phyloP scores from a whole-genome alignment of 2,329 filamentous ascomycete genomes.

The Neofusicoccum umdonicola region DNA sequence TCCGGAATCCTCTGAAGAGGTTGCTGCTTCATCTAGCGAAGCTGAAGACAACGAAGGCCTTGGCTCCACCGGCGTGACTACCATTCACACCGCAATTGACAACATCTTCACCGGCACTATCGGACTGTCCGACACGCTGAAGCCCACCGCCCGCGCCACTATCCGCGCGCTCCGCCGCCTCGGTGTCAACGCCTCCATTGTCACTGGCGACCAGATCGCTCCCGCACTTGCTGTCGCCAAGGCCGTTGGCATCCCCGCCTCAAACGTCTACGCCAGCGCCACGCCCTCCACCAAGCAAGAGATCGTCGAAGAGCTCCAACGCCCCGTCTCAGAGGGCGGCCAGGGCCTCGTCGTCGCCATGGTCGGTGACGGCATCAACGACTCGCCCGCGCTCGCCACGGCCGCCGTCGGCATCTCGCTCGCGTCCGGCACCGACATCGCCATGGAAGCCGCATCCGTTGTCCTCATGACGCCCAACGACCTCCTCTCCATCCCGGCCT shows the following conservation, averaged over 20 bases:
- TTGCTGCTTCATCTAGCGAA: slow-evolving; percentile 20
- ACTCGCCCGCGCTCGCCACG: slow-evolving; percentile 90
- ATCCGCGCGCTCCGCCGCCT: slow-evolving; percentile 80
- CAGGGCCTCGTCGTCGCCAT: slow-evolving; percentile 80
- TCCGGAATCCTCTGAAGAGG: slow-evolving; percentile 42
- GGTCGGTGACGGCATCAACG: slow-evolving; percentile 97
- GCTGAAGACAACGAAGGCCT: slow-evolving; percentile 28
- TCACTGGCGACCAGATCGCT: slow-evolving; percentile 86
- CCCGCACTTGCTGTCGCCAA: slow-evolving; percentile 82
- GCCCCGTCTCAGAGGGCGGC: slow-evolving; percentile 23
- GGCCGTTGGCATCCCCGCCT: slow-evolving; percentile 73
- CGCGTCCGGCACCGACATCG: slow-evolving; percentile 88
- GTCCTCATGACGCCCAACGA: slow-evolving; percentile 93
- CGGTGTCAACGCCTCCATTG: slow-evolving; percentile 83
- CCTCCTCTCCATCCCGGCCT: slow-evolving; percentile 87
- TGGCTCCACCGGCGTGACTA: slow-evolving; percentile 69
- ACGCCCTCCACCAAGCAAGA: slow-evolving; percentile 87
- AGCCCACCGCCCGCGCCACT: slow-evolving; percentile 77
- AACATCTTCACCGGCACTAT: slow-evolving; percentile 76
- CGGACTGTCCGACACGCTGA: slow-evolving; percentile 85
- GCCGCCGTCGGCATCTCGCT: slow-evolving; percentile 93
- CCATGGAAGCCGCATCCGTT: slow-evolving; percentile 94
- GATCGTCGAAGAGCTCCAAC: slow-evolving; percentile 76
- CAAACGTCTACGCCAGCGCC: slow-evolving; percentile 80
- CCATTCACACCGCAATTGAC: slow-evolving; percentile 88